Evolutionary conservation across 2,329 filamentous ascomycete species (phyloP), one percentile per base, ranked within the genome.

Genomic region (Atkinsonella hypoxylon): DNA sequence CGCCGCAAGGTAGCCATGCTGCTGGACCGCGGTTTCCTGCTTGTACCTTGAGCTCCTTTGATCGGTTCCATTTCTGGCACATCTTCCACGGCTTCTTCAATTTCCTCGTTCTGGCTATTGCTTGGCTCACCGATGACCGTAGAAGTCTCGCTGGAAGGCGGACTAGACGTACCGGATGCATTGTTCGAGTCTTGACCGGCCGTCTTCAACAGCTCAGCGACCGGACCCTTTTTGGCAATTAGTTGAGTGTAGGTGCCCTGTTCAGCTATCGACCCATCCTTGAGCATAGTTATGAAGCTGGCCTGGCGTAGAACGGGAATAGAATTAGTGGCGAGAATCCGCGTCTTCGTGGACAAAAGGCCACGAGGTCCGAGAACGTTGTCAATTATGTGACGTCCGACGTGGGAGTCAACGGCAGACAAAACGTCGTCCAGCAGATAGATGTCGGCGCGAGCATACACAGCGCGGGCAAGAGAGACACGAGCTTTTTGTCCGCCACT

Each of bases 391-490:
- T 98, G 93, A 56, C 88, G 80, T 47, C 93, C 93, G 53, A 98
- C 93, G 63, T 98, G 93, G 56, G 95, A 91, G 68, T 98, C 93
- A n/a, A 98, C 93, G 0, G 94, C 93, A 15, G 91, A 97, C 11
- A 98, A 76, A 54, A 90, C 87, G 64, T 98, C 93, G 58, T 98
- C 93, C 11, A 98, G 76, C 12, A 98, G 76, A 62, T 97, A 97
- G 47, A 98, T 82, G 64, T 98, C 94, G n/a, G 93, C 89, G 58
- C 93, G 81, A 48, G 94, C 90, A 63, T 98, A 98, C 1, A 98
- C 93, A 31, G 94, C 91, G 64, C 93, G 81, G 40, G 93, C 93
- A 50, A 98, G 75, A 13, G 89, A 91, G 54, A 98, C 77, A 55
- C 93, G 87, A 50, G 93, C 91, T 70, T 96, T 98, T 64, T 98